phyloP scores from a whole-genome alignment of 352 stramenopile genomes.

The Peronospora farinosa region DNA sequence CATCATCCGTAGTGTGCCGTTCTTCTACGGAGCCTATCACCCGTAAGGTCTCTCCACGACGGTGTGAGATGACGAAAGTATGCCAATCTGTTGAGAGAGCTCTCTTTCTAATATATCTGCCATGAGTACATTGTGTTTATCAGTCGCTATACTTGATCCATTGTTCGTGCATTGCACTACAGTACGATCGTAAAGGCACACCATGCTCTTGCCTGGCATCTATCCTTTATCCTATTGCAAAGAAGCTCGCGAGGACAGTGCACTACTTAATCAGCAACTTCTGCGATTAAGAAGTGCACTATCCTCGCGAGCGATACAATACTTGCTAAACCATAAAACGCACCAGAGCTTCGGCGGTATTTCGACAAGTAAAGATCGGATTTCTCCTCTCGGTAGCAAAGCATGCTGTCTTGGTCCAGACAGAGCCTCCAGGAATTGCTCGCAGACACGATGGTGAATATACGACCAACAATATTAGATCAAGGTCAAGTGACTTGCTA shows the following conservation, averaged over 20 bases:
- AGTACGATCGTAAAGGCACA: too few species aligned
- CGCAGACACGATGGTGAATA: slow-evolving; percentile 30
- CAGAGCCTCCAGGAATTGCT: slow-evolving; percentile 32
- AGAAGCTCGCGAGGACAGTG: background rate
- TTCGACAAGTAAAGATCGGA: slow-evolving; percentile 23
- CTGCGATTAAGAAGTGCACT: too few species aligned
- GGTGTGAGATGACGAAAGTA: slow-evolving; percentile 16
- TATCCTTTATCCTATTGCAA: background rate
- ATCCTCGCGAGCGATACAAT: slow-evolving; percentile 8
- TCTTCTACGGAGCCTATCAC: slow-evolving; percentile 27
- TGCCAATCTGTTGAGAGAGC: background rate
- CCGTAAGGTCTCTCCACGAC: slow-evolving; percentile 5
- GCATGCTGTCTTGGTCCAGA: slow-evolving; percentile 4
- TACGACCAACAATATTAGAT: slow-evolving; percentile 19
- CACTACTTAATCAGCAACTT: slow-evolving; percentile 6
- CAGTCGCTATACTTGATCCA: too few species aligned
- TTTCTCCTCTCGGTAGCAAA: slow-evolving; percentile 9
- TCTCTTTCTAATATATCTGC: too few species aligned
- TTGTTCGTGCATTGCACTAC: too few species aligned
- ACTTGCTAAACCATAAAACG: slow-evolving; percentile 12
- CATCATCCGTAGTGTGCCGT: slow-evolving; percentile 29
- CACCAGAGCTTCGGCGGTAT: background rate
- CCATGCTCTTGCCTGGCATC: too few species aligned
- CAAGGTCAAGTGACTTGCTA: background rate
- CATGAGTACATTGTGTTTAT: too few species aligned